phyloP scores from a whole-genome alignment of 139 green algal species.

The Volvox africanus region DNA sequence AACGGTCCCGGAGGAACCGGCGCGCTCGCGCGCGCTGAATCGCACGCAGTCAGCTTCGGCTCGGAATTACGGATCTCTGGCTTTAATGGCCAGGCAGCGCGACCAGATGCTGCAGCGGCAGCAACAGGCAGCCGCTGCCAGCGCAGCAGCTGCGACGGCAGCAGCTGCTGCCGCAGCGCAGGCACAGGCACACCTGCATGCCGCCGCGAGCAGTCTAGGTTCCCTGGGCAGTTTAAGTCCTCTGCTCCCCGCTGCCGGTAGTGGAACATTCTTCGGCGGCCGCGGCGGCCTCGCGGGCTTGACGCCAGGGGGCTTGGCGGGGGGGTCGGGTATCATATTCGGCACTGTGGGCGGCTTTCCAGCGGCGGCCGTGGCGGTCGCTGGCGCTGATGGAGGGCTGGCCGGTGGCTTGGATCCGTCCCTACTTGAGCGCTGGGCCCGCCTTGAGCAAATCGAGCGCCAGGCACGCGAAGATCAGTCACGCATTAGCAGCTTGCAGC shows the following conservation, averaged over 20 bases:
- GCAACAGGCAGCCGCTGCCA: background rate
- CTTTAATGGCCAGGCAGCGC: background rate
- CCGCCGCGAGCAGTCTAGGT: background rate
- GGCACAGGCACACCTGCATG: conserved; percentile 4
- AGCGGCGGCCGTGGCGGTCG: background rate
- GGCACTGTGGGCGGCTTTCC: background rate
- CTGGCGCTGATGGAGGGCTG: background rate
- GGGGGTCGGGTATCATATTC: background rate
- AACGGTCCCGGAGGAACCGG: background rate
- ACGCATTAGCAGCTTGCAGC: background rate
- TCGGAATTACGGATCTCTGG: background rate
- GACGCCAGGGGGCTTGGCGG: background rate
- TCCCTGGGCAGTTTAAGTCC: background rate
- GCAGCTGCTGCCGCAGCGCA: background rate
- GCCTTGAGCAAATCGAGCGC: conserved; percentile 22
- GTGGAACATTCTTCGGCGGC: background rate
- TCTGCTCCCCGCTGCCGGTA: background rate
- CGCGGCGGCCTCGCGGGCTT: background rate
- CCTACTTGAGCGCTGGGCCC: conserved; percentile 9
- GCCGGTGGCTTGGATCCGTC: background rate
- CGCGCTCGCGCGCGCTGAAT: background rate
- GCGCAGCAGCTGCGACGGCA: background rate
- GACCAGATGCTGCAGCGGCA: conserved; percentile 15
- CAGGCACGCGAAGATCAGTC: background rate
- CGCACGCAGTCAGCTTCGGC: no score